A percentile compares a stretch with the other conserved stretches of the same genome.
phyloP scores from a whole-genome alignment of 805 yeast species.

The Starmerella gropengiesseri region DNA sequence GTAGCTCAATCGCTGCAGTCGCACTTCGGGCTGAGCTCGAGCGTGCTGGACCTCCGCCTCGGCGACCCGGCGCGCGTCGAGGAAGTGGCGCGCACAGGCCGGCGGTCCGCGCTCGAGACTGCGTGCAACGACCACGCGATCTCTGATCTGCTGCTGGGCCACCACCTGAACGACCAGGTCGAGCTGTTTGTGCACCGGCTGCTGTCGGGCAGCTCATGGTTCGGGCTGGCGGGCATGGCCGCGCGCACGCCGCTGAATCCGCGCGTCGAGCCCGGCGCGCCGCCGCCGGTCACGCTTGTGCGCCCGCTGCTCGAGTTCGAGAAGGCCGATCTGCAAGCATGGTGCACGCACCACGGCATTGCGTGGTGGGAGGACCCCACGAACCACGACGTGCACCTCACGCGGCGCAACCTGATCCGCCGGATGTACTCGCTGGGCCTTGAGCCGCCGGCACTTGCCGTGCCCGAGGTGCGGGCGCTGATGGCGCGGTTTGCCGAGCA shows the following conservation, averaged over 20 bases:
- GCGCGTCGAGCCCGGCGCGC: background rate
- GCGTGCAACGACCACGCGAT: constrained; percentile 34
- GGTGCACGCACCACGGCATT: constrained; percentile 36
- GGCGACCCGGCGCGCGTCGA: constrained; percentile 37
- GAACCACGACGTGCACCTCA: constrained; percentile 43
- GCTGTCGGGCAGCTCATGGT: constrained; percentile 35
- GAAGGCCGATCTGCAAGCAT: constrained; percentile 38
- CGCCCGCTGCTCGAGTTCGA: constrained; percentile 45
- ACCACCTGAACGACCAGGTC: constrained; percentile 58
- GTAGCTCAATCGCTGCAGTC: constrained; percentile 27
- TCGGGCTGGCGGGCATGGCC: constrained; percentile 53
- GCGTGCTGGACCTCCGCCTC: constrained; percentile 29
- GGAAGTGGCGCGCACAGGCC: constrained; percentile 44
- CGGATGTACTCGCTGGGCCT: constrained; percentile 26
- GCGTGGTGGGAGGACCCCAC: constrained; percentile 65
- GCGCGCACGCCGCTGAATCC: constrained; percentile 21
- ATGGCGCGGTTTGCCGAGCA: constrained; percentile 4
- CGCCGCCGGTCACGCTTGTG: constrained; percentile 25
- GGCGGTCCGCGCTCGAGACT: constrained; percentile 39
- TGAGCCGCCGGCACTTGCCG: constrained; percentile 27
- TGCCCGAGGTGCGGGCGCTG: background rate
- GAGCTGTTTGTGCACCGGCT: constrained; percentile 58
- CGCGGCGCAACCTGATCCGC: constrained; percentile 49
- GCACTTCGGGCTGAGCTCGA: constrained; percentile 29
- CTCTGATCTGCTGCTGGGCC: constrained; percentile 46